Evolutionary conservation across 1,284 basidiomycete species (phyloP).

Genomic region (Naganishia cerealis): DNA sequence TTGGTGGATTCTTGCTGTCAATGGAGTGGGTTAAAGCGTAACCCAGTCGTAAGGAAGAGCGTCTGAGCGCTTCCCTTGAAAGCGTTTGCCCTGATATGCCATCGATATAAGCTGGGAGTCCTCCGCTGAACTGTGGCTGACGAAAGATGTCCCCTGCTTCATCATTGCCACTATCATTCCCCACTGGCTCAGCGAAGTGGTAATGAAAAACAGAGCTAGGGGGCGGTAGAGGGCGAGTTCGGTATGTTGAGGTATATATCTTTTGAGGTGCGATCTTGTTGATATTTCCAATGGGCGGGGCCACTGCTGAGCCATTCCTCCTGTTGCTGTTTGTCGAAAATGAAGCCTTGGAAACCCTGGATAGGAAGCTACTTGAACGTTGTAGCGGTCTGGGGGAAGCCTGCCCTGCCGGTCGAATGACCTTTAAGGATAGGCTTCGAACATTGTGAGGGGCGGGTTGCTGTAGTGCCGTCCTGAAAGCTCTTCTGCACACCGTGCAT

Average conservation of each 20-base stretch:
- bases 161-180: constrained; percentile 24
- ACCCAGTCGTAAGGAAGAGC: constrained; percentile 62
- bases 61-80: constrained; percentile 61
- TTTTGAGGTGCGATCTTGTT: neutral
- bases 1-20: neutral
- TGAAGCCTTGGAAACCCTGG: neutral
- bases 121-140: constrained; percentile 35
- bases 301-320: neutral
- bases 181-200: constrained; percentile 39
- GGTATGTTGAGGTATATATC: constrained; percentile 40
- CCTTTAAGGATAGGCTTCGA: neutral
- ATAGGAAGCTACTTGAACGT: neutral
- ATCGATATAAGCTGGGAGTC: constrained; percentile 65
- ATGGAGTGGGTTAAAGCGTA: constrained; percentile 56
- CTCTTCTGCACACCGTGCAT: constrained; percentile 1
- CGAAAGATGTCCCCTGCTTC: constrained; percentile 14
- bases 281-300: neutral
- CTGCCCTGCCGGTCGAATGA: neutral
- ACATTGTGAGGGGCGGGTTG: neutral
- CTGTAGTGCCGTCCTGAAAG: neutral
- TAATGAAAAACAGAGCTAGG: constrained; percentile 42
- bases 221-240: constrained; percentile 43
- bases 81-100: constrained; percentile 62
- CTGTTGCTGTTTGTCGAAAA: neutral
- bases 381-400: neutral